phyloP scores from a whole-genome alignment of 208 protist genomes.

The Crithidia sp. region DNA sequence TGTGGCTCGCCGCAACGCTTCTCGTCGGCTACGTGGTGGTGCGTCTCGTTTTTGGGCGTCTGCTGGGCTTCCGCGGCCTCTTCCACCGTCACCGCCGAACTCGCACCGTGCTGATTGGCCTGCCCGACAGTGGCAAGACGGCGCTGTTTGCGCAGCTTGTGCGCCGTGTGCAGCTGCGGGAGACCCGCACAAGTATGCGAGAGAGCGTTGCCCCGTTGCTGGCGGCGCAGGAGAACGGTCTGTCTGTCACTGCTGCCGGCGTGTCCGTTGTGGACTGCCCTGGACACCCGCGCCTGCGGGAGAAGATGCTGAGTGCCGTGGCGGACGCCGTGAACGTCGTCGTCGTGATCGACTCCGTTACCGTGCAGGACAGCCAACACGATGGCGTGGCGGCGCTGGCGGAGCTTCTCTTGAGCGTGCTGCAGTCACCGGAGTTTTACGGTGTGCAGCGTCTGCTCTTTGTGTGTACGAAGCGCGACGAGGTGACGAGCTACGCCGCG shows the following conservation, averaged over 20 bases:
- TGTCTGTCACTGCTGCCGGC: not conserved
- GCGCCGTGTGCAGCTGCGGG: conserved; percentile 12
- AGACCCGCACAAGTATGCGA: conserved; percentile 75
- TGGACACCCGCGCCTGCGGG: conserved; percentile 76
- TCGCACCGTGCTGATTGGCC: conserved; percentile 62
- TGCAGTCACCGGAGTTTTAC: conserved; percentile 76
- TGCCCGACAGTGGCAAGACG: conserved; percentile 80
- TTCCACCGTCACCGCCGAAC: conserved; percentile 14
- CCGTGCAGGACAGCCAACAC: conserved; percentile 75
- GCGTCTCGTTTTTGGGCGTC: conserved; percentile 16
- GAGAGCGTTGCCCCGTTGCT: conserved; percentile 43
- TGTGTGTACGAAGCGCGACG: conserved; percentile 85
- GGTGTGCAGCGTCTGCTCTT: conserved; percentile 67
- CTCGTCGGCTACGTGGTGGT: conserved; percentile 24
- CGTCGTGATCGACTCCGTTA: conserved; percentile 76
- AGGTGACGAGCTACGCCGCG: conserved; percentile 82
- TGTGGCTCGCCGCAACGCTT: conserved; percentile 22
- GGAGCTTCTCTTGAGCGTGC: conserved; percentile 58
- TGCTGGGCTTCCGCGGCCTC: conserved; percentile 11
- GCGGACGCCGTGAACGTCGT: conserved; percentile 61
- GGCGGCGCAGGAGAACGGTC: conserved; percentile 3
- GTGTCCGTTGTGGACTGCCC: conserved; percentile 74
- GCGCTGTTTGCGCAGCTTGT: conserved; percentile 74
- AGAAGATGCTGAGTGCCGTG: conserved; percentile 48
- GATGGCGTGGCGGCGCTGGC: conserved; percentile 78